Evolutionary conservation across 331 rosid genomes (phyloP).

Genomic region (Telfairia occidentalis): DNA sequence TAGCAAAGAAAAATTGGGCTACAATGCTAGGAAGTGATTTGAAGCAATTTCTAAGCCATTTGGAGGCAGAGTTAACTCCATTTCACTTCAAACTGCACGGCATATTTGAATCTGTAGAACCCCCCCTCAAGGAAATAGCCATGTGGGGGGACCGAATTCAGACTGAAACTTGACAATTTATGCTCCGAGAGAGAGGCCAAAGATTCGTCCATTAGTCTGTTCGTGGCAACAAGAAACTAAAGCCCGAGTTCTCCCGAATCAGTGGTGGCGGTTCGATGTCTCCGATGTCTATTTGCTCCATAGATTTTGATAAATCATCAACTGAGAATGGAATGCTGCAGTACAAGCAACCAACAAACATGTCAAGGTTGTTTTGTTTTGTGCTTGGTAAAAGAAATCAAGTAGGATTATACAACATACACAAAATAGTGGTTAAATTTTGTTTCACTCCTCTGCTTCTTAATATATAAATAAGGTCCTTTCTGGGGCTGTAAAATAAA

Average conservation of each 20-base stretch:
- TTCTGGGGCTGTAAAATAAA: background rate
- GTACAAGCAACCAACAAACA: conserved; percentile 4
- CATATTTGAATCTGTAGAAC: background rate
- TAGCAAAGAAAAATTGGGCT: background rate
- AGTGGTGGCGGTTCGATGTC: conserved; percentile 90
- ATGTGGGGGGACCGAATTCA: background rate
- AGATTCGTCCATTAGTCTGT: conserved; percentile 36
- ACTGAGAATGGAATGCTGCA: conserved; percentile 95
- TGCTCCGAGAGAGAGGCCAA: background rate
- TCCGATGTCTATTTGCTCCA: conserved; percentile 69
- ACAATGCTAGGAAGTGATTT: conserved; percentile 8
- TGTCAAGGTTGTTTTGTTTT: background rate
- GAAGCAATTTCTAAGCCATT: conserved; percentile 6
- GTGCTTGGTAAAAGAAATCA: background rate
- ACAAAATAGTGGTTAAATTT: background rate
- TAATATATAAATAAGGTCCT: background rate
- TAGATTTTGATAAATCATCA: conserved; percentile 94
- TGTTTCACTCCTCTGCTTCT: background rate
- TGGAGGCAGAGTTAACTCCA: background rate
- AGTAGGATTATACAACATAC: background rate
- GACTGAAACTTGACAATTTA: background rate
- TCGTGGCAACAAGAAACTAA: conserved; percentile 81
- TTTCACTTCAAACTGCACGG: conserved; percentile 10
- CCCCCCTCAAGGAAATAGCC: background rate
- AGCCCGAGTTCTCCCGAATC: conserved; percentile 90